A percentile compares a stretch with the other conserved stretches of the same genome.
phyloP scores from a whole-genome alignment of 2,329 filamentous ascomycete genomes.

The Alternaria dauci region DNA sequence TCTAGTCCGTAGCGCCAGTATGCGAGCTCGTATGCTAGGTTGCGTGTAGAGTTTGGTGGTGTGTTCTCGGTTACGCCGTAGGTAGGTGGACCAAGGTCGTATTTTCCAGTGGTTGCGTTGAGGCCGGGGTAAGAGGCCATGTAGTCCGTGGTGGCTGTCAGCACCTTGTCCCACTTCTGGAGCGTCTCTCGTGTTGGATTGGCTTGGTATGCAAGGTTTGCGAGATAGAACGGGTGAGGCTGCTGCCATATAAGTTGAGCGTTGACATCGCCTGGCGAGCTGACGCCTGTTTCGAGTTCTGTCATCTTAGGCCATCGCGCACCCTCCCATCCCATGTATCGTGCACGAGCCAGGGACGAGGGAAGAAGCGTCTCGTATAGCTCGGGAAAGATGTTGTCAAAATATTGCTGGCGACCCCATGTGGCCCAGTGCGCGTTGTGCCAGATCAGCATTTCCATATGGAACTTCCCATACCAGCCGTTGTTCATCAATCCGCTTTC shows the following conservation, averaged over 20 bases:
- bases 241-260: slow-evolving; percentile 68
- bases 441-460: slow-evolving; percentile 50
- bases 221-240: slow-evolving; percentile 67
- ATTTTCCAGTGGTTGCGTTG: slow-evolving; percentile 60
- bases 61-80: slow-evolving; percentile 63
- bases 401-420: slow-evolving; percentile 57
- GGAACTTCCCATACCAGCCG: slow-evolving; percentile 61
- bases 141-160: slow-evolving; percentile 64
- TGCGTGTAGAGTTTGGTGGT: slow-evolving; percentile 62
- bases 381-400: slow-evolving; percentile 55
- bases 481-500: slow-evolving; percentile 60
- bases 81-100: slow-evolving; percentile 61
- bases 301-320: slow-evolving; percentile 64
- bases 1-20: slow-evolving; percentile 69
- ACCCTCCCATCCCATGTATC: slow-evolving; percentile 50
- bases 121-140: slow-evolving; percentile 65
- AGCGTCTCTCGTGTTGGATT: slow-evolving; percentile 56
- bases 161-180: slow-evolving; percentile 60
- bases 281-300: slow-evolving; percentile 59
- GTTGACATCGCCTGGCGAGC: slow-evolving; percentile 67
- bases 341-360: slow-evolving; percentile 44
- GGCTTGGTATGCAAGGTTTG: slow-evolving; percentile 62
- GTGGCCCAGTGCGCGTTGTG: slow-evolving; percentile 60
- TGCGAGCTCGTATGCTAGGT: slow-evolving; percentile 65
- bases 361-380: slow-evolving; percentile 58